phyloP scores from a whole-genome alignment of 495 filamentous ascomycete species.

The Eremomyces bilateralis region DNA sequence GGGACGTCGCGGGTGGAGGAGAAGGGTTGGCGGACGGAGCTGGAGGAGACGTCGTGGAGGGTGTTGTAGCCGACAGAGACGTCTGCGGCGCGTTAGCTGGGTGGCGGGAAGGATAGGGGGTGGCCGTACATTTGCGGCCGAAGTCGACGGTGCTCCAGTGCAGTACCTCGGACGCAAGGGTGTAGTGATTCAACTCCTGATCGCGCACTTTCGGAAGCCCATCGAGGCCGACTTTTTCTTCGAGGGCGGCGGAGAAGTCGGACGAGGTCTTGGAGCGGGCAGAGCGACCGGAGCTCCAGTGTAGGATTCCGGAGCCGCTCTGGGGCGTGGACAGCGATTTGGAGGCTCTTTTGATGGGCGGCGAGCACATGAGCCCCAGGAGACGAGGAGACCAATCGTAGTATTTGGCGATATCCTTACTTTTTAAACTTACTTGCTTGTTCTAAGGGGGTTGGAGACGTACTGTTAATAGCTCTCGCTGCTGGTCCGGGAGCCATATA shows the following conservation, averaged over 20 bases:
- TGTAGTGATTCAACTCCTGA: conserved; percentile 23
- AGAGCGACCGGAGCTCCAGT: conserved; percentile 7
- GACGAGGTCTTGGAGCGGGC: conserved; percentile 6
- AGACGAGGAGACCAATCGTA: conserved; percentile 51
- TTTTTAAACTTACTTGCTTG: conserved; percentile 3
- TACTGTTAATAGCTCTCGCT: conserved; percentile 31
- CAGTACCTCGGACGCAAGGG: conserved; percentile 39
- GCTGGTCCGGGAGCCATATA: conserved; percentile 46
- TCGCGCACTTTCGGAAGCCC: conserved; percentile 10
- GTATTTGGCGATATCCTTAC: conserved; percentile 21
- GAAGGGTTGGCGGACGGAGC: conserved; percentile 12
- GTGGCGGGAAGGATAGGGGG: not conserved
- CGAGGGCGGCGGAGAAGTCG: conserved; percentile 6
- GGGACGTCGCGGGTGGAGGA: conserved; percentile 24
- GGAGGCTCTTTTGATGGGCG: conserved; percentile 21
- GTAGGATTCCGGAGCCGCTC: conserved; percentile 4
- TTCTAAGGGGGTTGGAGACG: conserved; percentile 15
- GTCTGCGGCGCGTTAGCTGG: conserved; percentile 23
- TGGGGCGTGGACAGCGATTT: not conserved
- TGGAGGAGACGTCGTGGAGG: conserved; percentile 35
- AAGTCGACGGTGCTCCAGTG: conserved; percentile 42
- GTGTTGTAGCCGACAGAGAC: conserved; percentile 70
- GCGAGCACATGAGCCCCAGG: conserved; percentile 39
- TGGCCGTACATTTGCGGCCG: conserved; percentile 28
- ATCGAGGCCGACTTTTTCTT: conserved; percentile 12